Evolutionary conservation across 1,284 basidiomycete genomes (phyloP).

Genomic region (Cutaneotrichosporon sp.): DNA sequence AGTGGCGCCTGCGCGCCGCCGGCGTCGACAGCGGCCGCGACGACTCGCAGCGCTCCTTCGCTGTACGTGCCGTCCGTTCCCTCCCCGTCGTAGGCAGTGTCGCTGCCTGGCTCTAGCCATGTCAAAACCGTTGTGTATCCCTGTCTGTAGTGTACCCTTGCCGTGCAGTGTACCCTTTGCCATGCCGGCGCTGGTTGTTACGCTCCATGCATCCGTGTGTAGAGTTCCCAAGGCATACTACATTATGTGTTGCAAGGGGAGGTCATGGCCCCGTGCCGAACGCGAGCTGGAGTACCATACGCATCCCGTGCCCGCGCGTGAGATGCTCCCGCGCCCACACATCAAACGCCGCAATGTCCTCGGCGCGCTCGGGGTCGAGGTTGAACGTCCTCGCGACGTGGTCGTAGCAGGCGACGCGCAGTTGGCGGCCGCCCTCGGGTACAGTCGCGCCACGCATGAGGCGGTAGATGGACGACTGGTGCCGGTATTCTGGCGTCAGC

Average conservation of each 20-base stretch:
- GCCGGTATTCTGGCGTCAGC: background rate
- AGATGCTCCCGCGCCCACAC: background rate
- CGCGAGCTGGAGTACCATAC: background rate
- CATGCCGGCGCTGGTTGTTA: too few species aligned
- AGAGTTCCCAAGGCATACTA: too few species aligned
- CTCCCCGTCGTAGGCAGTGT: constrained; percentile 18
- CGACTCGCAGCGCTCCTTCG: too few species aligned
- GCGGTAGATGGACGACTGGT: background rate
- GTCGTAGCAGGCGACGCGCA: background rate
- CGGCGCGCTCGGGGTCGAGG: background rate
- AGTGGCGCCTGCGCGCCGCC: constrained; percentile 7
- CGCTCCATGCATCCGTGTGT: too few species aligned
- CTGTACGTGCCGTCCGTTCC: constrained; percentile 1
- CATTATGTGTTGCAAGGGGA: too few species aligned
- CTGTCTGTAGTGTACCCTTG: background rate
- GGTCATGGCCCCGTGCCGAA: too few species aligned
- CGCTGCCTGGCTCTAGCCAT: constrained; percentile 9
- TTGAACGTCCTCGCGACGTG: background rate
- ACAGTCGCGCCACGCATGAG: background rate
- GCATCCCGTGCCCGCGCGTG: background rate
- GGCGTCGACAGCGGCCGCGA: background rate
- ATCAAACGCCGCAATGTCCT: background rate
- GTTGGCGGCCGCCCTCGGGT: background rate
- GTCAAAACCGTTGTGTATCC: background rate
- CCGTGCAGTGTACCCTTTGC: too few species aligned